Conservation (phyloP, 169 alveolate genomes). For the Besnoitia besnoiti region DNA sequence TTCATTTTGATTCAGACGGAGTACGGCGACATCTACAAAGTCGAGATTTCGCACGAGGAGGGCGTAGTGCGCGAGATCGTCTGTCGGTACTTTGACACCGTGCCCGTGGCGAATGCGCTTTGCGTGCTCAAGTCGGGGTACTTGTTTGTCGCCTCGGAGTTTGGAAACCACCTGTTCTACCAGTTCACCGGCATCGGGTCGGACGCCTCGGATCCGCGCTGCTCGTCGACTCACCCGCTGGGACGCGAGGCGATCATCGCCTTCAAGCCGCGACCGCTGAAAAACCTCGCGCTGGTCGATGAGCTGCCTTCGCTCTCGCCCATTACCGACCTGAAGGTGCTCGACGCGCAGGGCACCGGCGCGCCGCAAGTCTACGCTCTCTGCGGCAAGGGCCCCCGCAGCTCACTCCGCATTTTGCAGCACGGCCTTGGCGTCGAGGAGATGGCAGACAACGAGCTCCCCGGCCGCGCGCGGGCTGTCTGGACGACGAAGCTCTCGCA, state of each 20-base stretch:
- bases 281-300: constrained; percentile 89
- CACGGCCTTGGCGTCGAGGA: constrained; percentile 96
- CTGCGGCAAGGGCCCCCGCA: constrained; percentile 97
- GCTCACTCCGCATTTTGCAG: constrained; percentile 93
- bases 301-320: constrained; percentile 93
- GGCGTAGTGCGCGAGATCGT: constrained; percentile 87
- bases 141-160: constrained; percentile 96
- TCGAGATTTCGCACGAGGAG: constrained; percentile 87
- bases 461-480: constrained; percentile 96
- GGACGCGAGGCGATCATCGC: constrained; percentile 87
- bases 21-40: constrained; percentile 94
- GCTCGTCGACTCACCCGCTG: constrained; percentile 90
- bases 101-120: constrained; percentile 89
- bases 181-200: constrained; percentile 79
- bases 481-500: constrained; percentile 91
- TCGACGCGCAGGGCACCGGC: constrained; percentile 88
- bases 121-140: constrained; percentile 95
- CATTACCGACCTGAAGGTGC: constrained; percentile 94
- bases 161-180: constrained; percentile 91
- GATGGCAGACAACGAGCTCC: constrained; percentile 94
- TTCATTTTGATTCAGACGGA: constrained; percentile 95
- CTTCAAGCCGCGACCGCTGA: constrained; percentile 90
- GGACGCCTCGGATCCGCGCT: constrained; percentile 81
- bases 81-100: constrained; percentile 96
- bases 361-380: constrained; percentile 85